Base-by-base conservation (phyloP, 2,329 filamentous ascomycete genomes). In the Monosporascus sp. region DNA sequence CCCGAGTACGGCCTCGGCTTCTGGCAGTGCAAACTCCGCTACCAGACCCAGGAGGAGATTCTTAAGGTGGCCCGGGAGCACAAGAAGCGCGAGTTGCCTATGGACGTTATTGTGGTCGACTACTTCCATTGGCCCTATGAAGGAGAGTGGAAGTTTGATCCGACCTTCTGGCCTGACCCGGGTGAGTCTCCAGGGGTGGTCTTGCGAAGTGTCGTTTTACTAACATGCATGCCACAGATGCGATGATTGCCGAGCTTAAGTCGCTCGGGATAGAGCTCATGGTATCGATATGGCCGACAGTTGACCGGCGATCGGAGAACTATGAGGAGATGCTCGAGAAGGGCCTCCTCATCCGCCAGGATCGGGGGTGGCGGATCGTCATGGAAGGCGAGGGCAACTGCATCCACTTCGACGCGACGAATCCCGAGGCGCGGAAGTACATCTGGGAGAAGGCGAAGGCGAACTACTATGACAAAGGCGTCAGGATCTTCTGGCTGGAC, bases 241-340 rank as follows among this genome's bases (percentile, higher is more conserved):
- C 80, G 3, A 88, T 88, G 85, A 72, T 87, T 22, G 70, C 73
- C 40, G 84, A 87, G 63, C 73, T 87, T 1, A 73, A 79, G 43
- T 72, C 76, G 0, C 66, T 88, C 55, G 73, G 75, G 0, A 78
- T 87, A 46, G 83, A 88, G 61, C 73, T 87, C 3, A 87, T 88
- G 83, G 81, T 88, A 0, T 86, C 82, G 0, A 79, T 88, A 58
- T 88, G 85, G 85, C 85, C 85, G 0, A 87, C 83, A 0, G 83
- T 88, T 1, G 82, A 87, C 51, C 75, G 73, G 14, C 62, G 66
- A 2, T 82, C 78, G 0, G 79, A 83, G 43, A 86, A 86, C 63
- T 87, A 79, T 60, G 60, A 74, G 0, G 78, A 86, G 57, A 86
- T 87, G 82, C 68, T 84, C 0, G 79, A 83, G 52, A 73, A 75